A percentile compares a stretch with the other conserved stretches of the same genome.
Evolutionary conservation across 805 yeast genomes (phyloP).

Genomic region (Kluyveromyces nonfermentans): DNA sequence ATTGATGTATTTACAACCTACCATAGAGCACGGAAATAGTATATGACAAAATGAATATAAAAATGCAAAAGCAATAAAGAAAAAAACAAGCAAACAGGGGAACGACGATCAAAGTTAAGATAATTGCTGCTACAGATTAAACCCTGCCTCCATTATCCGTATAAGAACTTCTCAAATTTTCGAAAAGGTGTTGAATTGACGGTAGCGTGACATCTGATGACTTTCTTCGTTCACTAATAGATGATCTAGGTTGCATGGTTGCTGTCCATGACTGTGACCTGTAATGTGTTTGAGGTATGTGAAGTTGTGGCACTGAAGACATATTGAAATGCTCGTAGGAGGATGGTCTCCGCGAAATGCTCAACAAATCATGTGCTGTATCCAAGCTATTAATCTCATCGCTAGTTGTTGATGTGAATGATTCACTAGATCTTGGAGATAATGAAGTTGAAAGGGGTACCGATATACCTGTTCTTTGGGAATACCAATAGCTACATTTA

Average conservation of each 20-base stretch:
- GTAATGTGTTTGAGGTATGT: neutral
- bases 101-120: neutral
- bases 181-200: neutral
- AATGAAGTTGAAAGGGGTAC: neutral
- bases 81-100: no score
- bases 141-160: neutral
- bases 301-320: conserved; percentile 1
- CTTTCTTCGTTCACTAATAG: neutral
- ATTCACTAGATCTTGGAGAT: neutral
- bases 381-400: conserved; percentile 1
- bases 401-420: neutral
- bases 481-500: conserved; percentile 23
- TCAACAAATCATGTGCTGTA: conserved; percentile 6
- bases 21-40: neutral
- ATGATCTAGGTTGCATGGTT: neutral
- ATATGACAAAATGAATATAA: neutral
- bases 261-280: conserved; percentile 3
- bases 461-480: conserved; percentile 3
- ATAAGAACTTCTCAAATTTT: neutral
- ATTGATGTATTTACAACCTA: neutral
- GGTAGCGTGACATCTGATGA: conserved; percentile 2
- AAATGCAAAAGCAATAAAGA: neutral
- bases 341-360: conserved; percentile 6
- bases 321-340: neutral
- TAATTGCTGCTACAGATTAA: neutral